Evolutionary conservation across 495 filamentous ascomycete species (phyloP).

Genomic region (Daldinia loculata): DNA sequence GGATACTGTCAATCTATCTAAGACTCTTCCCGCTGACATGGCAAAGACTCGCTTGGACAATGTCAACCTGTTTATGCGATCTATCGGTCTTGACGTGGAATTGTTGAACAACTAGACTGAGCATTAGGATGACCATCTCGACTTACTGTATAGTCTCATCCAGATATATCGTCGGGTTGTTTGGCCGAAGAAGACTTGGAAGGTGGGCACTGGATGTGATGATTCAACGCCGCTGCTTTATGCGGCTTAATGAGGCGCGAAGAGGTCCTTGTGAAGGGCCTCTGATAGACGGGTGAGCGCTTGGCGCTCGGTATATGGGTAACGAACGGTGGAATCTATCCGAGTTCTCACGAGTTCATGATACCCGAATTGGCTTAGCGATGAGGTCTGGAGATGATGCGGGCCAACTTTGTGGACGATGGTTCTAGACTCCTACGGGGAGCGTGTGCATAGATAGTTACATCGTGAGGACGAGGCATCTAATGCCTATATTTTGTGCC

Average conservation of each 20-base stretch:
- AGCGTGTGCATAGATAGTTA: constrained; percentile 11
- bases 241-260: not conserved
- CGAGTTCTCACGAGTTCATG: constrained; percentile 34
- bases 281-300: not conserved
- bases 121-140: not conserved
- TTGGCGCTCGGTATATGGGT: constrained; percentile 2
- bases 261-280: not conserved
- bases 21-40: constrained; percentile 87
- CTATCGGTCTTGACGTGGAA: constrained; percentile 96
- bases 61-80: constrained; percentile 98
- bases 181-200: not conserved
- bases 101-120: constrained; percentile 72
- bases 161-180: not conserved
- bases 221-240: not conserved
- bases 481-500: constrained; percentile 5
- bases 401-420: constrained; percentile 19
- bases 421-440: constrained; percentile 7
- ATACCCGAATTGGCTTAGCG: constrained; percentile 20
- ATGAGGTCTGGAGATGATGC: constrained; percentile 20
- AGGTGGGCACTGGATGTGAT: constrained; percentile 11
- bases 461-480: constrained; percentile 10
- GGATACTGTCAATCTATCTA: constrained; percentile 89
- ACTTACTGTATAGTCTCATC: not conserved
- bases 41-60: constrained; percentile 80
- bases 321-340: constrained; percentile 23